A percentile compares a stretch with the other conserved stretches of the same genome.
These are phyloP conservation scores for Moringa oleifera DNA, from an alignment of 345 rosid genomes.

Conservation along the genomic window DNA sequence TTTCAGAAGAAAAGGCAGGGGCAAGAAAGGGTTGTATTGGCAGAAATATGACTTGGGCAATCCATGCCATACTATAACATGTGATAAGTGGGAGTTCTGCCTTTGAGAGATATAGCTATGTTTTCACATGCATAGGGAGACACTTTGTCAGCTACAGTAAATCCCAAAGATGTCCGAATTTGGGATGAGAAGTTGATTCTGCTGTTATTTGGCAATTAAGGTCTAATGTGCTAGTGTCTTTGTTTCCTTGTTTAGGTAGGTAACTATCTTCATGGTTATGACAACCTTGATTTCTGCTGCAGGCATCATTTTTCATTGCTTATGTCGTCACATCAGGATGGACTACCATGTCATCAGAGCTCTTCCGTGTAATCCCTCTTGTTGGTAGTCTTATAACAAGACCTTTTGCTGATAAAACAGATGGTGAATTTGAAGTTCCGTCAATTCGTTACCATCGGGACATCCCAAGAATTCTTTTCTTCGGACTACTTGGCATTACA, in stretches of 20 bases:
- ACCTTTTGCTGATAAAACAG: conserved; percentile 41
- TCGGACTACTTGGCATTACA: conserved; percentile 84
- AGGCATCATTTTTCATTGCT: conserved; percentile 92
- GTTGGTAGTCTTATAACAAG: conserved; percentile 42
- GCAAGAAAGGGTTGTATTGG: too few relatives aligned
- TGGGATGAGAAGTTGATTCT: background rate
- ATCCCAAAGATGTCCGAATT: background rate
- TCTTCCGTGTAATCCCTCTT: conserved; percentile 75
- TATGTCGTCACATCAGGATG: conserved; percentile 97
- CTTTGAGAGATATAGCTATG: background rate
- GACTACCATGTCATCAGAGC: conserved; percentile 84
- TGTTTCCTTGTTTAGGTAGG: background rate
- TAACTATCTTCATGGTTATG: conserved; percentile 10
- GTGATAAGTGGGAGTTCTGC: background rate
- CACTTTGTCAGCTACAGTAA: background rate
- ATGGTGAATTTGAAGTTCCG: conserved; percentile 65
- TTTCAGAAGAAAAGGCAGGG: background rate
- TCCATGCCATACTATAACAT: too few relatives aligned
- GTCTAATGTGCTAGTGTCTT: background rate
- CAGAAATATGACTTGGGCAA: too few relatives aligned
- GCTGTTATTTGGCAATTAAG: background rate
- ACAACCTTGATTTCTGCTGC: conserved; percentile 21
- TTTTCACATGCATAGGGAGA: too few relatives aligned
- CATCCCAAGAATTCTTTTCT: conserved; percentile 79
- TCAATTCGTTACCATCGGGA: conserved; percentile 76